Conservation (phyloP, 805 yeast species). For the Pichia occidentalis region DNA sequence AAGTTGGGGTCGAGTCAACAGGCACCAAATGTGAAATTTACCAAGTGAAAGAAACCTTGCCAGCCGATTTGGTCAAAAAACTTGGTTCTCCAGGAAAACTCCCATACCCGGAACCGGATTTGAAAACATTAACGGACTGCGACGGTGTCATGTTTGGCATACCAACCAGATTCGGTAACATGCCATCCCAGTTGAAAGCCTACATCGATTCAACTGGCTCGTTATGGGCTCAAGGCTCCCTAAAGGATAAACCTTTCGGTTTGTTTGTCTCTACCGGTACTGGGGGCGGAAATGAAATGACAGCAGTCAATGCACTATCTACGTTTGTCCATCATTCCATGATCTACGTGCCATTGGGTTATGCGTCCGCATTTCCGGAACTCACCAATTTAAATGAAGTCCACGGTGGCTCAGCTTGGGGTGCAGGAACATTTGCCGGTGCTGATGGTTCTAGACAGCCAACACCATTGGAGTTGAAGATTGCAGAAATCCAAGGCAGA, state of each 20-base stretch:
- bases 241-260: conserved; percentile 70
- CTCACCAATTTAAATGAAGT: conserved; percentile 53
- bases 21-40: conserved; percentile 67
- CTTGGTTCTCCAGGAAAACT: conserved; percentile 64
- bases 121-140: conserved; percentile 50
- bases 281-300: conserved; percentile 80
- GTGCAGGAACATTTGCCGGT: conserved; percentile 78
- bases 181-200: conserved; percentile 71
- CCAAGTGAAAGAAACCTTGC: conserved; percentile 76
- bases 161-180: conserved; percentile 79
- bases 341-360: conserved; percentile 74
- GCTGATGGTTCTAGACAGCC: conserved; percentile 71
- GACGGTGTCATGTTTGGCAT: conserved; percentile 82
- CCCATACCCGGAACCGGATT: conserved; percentile 50
- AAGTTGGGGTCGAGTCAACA: conserved; percentile 61
- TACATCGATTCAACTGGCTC: conserved; percentile 78
- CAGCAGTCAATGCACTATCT: conserved; percentile 57
- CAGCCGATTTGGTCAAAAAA: conserved; percentile 50
- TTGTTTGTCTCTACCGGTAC: conserved; percentile 69
- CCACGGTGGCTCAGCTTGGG: conserved; percentile 82
- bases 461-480: conserved; percentile 51
- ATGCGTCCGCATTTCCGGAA: conserved; percentile 47
- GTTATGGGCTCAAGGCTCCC: conserved; percentile 69
- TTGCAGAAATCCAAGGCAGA: conserved; percentile 64
- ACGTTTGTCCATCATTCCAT: conserved; percentile 74